phyloP scores from a whole-genome alignment of 495 filamentous ascomycete genomes.

The Aspergillus nidulans region DNA sequence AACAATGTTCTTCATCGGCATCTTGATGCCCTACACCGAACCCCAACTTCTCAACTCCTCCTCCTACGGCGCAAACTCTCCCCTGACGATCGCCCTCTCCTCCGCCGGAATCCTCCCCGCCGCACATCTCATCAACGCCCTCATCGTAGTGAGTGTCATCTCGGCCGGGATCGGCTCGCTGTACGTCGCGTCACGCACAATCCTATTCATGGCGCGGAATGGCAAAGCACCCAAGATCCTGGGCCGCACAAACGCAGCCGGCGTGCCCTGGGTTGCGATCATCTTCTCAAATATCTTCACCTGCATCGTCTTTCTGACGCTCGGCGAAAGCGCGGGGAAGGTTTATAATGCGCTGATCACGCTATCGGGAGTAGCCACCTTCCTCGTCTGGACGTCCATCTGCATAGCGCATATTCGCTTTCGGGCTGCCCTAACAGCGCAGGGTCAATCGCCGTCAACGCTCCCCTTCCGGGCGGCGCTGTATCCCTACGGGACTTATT shows the following conservation, averaged over 20 bases:
- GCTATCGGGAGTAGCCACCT: slow-evolving; percentile 56
- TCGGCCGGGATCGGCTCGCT: slow-evolving; percentile 67
- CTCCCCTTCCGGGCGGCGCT: slow-evolving; percentile 56
- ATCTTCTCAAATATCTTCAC: slow-evolving; percentile 60
- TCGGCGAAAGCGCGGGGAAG: slow-evolving; percentile 54
- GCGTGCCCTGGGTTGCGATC: slow-evolving; percentile 62
- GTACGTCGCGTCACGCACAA: slow-evolving; percentile 61
- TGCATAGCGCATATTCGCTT: slow-evolving; percentile 65
- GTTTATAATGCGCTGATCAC: slow-evolving; percentile 45
- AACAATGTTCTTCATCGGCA: slow-evolving; percentile 64
- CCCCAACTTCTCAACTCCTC: slow-evolving; percentile 27
- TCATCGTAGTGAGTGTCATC: slow-evolving; percentile 65
- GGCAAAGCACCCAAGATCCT: slow-evolving; percentile 63
- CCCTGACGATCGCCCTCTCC: slow-evolving; percentile 68
- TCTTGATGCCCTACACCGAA: slow-evolving; percentile 53
- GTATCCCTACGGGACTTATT: slow-evolving; percentile 62
- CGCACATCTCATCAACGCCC: slow-evolving; percentile 65
- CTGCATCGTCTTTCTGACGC: slow-evolving; percentile 62
- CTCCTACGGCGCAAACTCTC: slow-evolving; percentile 58
- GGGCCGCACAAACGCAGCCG: slow-evolving; percentile 56
- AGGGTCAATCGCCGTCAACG: slow-evolving; percentile 48
- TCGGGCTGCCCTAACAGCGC: slow-evolving; percentile 50
- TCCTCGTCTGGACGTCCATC: slow-evolving; percentile 65
- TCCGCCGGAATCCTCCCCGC: slow-evolving; percentile 64
- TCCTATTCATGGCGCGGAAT: slow-evolving; percentile 63